Conservation (phyloP, 1,284 basidiomycete species). For the Apiotrichum gracile region DNA sequence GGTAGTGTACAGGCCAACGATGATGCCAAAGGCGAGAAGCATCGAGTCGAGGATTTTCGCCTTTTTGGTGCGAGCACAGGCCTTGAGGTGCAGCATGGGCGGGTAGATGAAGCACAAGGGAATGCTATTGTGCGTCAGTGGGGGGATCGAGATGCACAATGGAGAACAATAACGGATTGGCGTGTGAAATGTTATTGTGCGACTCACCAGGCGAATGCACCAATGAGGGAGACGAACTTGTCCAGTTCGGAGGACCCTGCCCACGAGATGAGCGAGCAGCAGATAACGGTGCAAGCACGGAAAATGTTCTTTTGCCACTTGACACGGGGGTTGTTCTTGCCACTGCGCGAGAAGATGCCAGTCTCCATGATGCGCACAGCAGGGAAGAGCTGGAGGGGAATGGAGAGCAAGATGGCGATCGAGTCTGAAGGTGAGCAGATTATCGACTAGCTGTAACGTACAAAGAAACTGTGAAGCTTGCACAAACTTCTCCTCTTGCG, state of each 20-base stretch:
- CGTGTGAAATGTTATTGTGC: neutral
- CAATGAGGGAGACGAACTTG: slow-evolving; percentile 93
- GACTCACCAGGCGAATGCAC: slow-evolving; percentile 85
- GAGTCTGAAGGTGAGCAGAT: slow-evolving; percentile 48
- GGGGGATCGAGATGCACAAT: no score
- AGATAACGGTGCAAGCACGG: slow-evolving; percentile 67
- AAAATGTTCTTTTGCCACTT: slow-evolving; percentile 89
- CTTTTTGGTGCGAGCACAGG: slow-evolving; percentile 66
- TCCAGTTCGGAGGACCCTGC: slow-evolving; percentile 84
- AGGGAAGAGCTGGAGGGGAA: slow-evolving; percentile 94
- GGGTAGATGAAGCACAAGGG: slow-evolving; percentile 93
- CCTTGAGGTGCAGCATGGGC: slow-evolving; percentile 87
- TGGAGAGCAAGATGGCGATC: slow-evolving; percentile 88
- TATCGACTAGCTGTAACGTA: slow-evolving; percentile 13
- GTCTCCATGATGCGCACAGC: slow-evolving; percentile 96
- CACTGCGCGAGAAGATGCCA: slow-evolving; percentile 75
- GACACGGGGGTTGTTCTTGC: slow-evolving; percentile 57
- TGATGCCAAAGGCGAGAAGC: slow-evolving; percentile 73
- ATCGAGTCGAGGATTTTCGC: slow-evolving; percentile 69
- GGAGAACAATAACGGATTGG: no score
- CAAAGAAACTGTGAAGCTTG: slow-evolving; percentile 82
- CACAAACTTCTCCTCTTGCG: slow-evolving; percentile 76
- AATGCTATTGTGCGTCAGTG: slow-evolving; percentile 54
- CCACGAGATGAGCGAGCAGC: slow-evolving; percentile 73
- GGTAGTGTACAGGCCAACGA: slow-evolving; percentile 75